These are phyloP conservation scores for Lotus japonicus DNA, from an alignment of 306 rosid genomes.

Conservation along the genomic window DNA sequence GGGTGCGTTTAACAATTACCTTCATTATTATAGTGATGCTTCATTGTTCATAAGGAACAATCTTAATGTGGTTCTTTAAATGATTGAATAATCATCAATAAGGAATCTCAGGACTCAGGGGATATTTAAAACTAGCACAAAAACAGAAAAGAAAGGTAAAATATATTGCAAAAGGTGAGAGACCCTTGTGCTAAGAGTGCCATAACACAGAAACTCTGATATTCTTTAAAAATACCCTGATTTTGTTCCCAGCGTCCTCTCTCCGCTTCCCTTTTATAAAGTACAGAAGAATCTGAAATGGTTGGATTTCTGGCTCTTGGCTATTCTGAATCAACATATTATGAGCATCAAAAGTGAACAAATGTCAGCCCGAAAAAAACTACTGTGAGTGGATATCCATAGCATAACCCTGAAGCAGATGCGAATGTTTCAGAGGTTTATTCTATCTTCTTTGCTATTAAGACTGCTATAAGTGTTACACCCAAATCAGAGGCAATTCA, in stretches of 20 bases:
- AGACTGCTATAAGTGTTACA: background rate
- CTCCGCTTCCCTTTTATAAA: constrained; percentile 6
- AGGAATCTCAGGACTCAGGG: too few species aligned
- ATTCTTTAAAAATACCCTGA: background rate
- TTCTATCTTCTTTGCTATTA: constrained; percentile 9
- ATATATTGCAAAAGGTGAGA: too few species aligned
- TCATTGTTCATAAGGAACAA: too few species aligned
- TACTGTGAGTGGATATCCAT: constrained; percentile 9
- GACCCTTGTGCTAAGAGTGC: too few species aligned
- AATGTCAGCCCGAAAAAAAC: background rate
- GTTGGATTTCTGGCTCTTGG: background rate
- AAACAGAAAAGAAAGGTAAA: too few species aligned
- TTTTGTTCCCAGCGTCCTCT: constrained; percentile 13
- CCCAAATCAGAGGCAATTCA: too few species aligned
- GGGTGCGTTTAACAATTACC: too few species aligned
- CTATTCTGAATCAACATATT: background rate
- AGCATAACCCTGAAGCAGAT: constrained; percentile 26
- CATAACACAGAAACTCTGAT: too few species aligned
- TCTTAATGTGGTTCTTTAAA: too few species aligned
- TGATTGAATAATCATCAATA: too few species aligned
- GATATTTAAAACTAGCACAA: too few species aligned
- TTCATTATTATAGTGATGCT: too few species aligned
- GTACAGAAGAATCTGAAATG: background rate
- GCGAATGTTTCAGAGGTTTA: constrained; percentile 22
- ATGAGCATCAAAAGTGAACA: constrained; percentile 5